Evolutionary conservation across 2,329 filamentous ascomycete genomes (phyloP).

Genomic region (Penicillium sp.): DNA sequence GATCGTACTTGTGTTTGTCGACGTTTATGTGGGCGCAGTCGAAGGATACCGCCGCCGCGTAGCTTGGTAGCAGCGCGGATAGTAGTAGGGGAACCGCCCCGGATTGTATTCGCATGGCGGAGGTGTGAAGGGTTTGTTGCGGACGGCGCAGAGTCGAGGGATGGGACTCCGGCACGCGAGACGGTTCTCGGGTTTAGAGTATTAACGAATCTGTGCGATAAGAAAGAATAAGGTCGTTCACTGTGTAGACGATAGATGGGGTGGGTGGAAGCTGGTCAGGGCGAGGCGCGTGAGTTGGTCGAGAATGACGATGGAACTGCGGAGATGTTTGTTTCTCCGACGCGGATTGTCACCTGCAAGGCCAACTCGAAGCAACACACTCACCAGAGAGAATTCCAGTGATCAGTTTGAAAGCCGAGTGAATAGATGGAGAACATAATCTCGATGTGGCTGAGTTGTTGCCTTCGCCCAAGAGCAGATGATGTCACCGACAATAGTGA

Average conservation of each 20-base stretch:
- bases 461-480: no score
- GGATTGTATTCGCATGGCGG: slow-evolving; percentile 33
- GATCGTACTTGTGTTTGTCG: slow-evolving; percentile 37
- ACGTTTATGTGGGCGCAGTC: slow-evolving; percentile 36
- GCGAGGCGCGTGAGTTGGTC: neutral
- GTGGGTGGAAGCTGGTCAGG: neutral
- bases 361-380: no score
- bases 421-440: no score
- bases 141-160: neutral
- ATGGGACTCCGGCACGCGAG: slow-evolving; percentile 4
- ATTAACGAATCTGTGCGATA: neutral
- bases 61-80: slow-evolving; percentile 24
- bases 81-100: slow-evolving; percentile 22
- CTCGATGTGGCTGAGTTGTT: no score
- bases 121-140: slow-evolving; percentile 1
- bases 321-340: slow-evolving; percentile 30
- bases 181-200: neutral
- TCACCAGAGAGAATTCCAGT: no score
- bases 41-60: slow-evolving; percentile 31
- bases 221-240: no score
- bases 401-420: no score
- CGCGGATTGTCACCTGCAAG: slow-evolving; percentile 3
- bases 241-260: no score
- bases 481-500: no score
- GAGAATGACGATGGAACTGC: slow-evolving; percentile 15